Evolutionary conservation across 163 green algal genomes (phyloP), one percentile per base, ranked within the genome.

Genomic region (Trebouxiophyceae sp.): DNA sequence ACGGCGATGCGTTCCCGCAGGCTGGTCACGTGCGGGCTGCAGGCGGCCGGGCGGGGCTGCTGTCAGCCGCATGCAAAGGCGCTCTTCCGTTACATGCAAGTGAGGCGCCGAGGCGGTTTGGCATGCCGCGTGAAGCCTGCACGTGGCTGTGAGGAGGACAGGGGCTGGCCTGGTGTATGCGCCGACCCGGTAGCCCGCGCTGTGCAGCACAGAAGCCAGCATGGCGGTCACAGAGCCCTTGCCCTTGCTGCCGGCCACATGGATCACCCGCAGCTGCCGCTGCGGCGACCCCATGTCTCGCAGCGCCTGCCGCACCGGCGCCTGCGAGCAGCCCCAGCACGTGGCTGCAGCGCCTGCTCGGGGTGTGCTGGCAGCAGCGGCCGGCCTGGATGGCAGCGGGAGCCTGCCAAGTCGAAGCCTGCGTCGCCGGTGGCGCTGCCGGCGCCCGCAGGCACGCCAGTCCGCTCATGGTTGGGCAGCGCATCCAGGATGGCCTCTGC

Each of bases 221-320:
- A 97, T 70, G 22, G 80, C 62, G 0, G 74, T 77, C 2, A 80
- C 87, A 46, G 85, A 95, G 27, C 92, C 92, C 67, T 97, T 97
- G 64, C 92, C 90, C 70, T 95, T 95, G 39, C 80, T 94, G 23
- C 87, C 87, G 5, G 79, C 85, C 28, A 95, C 72, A 45, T 94
- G 87, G 2, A 89, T 73, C 2, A 85, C 84, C 30, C 60, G 63
- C 63, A 77, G 76, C 2, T 33, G 30, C 2, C 60, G 6, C 20
- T 95, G 84, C 2, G 88, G 88, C 26, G 86, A 44, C 1, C 84
- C 87, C 39, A 95, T 56, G 27, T 61, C 66, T 2, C 30, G 54
- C 27, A 93, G 71, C 66, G 93, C 66, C 3, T 60, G 39, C 3
- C 65, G 81, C 84, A 93, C 90, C 8, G 66, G 72, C 1, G 24